Evolutionary conservation across 129 eudicot genomes (phyloP).

Genomic region (Scalesia atractyloides): DNA sequence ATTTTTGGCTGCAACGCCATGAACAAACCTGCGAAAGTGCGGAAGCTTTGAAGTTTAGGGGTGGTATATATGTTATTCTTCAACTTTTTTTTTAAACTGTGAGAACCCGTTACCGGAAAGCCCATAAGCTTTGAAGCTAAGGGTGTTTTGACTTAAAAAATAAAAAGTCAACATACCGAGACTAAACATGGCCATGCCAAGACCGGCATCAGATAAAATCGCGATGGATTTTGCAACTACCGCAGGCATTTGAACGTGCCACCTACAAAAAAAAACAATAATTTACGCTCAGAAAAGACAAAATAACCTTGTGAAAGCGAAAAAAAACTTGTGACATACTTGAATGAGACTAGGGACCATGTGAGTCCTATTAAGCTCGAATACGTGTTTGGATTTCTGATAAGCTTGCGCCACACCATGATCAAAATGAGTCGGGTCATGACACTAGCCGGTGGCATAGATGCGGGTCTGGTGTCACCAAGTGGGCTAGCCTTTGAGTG

Average conservation of each 20-base stretch:
- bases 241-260: not conserved
- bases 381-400: constrained; percentile 83
- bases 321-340: constrained; percentile 27
- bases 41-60: too few relatives aligned
- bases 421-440: constrained; percentile 83
- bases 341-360: constrained; percentile 82
- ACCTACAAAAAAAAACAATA: not conserved
- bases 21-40: not conserved
- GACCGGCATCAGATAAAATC: not conserved
- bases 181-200: not conserved
- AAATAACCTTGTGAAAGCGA: not conserved
- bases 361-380: constrained; percentile 82
- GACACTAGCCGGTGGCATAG: constrained; percentile 89
- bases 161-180: not conserved
- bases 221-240: not conserved
- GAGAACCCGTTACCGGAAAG: too few relatives aligned
- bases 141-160: not conserved
- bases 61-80: too few relatives aligned
- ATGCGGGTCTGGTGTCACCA: constrained; percentile 43
- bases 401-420: constrained; percentile 93
- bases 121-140: too few relatives aligned
- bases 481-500: constrained; percentile 49
- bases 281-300: not conserved
- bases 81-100: too few relatives aligned
- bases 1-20: not conserved